Conservation (phyloP, 208 protist genomes). For the Tritrichomonas musculus region DNA sequence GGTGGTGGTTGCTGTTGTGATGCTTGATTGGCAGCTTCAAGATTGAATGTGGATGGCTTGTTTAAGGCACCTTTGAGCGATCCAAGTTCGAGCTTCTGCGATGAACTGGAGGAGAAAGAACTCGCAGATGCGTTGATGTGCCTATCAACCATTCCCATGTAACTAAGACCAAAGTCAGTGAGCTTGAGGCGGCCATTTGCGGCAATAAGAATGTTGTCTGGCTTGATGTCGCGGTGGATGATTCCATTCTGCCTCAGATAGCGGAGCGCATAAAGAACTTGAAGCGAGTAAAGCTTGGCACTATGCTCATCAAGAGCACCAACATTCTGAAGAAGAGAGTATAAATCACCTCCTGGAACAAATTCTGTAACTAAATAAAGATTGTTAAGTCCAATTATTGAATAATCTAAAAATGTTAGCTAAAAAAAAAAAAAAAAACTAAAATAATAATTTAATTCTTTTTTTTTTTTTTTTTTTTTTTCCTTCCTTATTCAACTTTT, state of each 20-base stretch:
- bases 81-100: too few species aligned
- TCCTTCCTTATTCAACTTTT: too few species aligned
- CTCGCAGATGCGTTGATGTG: too few species aligned
- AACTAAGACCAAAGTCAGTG: conserved; percentile 87
- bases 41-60: too few species aligned
- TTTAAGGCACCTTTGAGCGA: too few species aligned
- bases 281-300: conserved; percentile 59
- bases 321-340: conserved; percentile 10
- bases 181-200: conserved; percentile 68
- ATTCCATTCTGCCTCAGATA: conserved; percentile 91
- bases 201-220: conserved; percentile 84
- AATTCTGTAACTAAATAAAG: neutral
- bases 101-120: too few species aligned
- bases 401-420: conserved; percentile 20
- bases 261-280: conserved; percentile 80
- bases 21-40: too few species aligned
- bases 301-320: neutral
- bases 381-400: neutral
- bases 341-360: neutral
- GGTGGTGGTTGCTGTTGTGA: too few species aligned
- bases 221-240: conserved; percentile 82
- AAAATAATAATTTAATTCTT: neutral
- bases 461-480: neutral
- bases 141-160: neutral
- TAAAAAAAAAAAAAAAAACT: neutral